These are phyloP conservation scores for Xerocomellus intermedius DNA, from an alignment of 768 basidiomycete species.

Conservation along the genomic window DNA sequence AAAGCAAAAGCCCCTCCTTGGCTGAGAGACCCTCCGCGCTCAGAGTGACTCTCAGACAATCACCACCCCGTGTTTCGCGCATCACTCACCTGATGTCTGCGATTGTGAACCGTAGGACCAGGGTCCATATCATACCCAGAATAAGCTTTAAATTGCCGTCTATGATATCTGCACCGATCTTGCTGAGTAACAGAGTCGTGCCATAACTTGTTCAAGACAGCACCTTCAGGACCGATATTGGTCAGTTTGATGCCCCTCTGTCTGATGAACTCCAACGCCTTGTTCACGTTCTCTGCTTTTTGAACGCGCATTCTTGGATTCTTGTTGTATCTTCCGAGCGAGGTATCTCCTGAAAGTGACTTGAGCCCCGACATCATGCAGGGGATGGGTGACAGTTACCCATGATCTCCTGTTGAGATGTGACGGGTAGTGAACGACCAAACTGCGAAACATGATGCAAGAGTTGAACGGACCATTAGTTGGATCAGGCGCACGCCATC, in stretches of 20 bases:
- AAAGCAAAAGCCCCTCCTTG: constrained; percentile 93
- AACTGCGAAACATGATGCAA: background rate
- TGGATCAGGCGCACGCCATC: constrained; percentile 96
- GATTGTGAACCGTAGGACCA: constrained; percentile 96
- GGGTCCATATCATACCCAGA: constrained; percentile 99
- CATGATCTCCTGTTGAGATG: constrained; percentile 83
- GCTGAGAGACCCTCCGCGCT: constrained; percentile 99
- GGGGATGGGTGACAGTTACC: constrained; percentile 43
- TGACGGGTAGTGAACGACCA: background rate
- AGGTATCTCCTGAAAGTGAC: constrained; percentile 64
- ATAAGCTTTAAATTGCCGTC: constrained; percentile 99
- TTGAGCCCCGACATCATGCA: constrained; percentile 8
- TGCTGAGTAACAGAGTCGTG: constrained; percentile 2
- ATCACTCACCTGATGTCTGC: constrained; percentile 88
- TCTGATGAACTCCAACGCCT: constrained; percentile 93
- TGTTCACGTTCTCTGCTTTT: constrained; percentile 97
- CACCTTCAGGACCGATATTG: constrained; percentile 96
- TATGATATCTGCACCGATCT: constrained; percentile 74
- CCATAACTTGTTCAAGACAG: background rate
- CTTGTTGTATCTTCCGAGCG: constrained; percentile 93
- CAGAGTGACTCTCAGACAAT: constrained; percentile 16
- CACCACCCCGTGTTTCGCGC: background rate
- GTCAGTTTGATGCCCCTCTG: constrained; percentile 93
- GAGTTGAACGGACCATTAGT: constrained; percentile 63
- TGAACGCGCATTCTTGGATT: constrained; percentile 90